These are phyloP conservation scores for Neodidymelliopsis sp. DNA, from an alignment of 2,329 filamentous ascomycete species.

Conservation along the genomic window DNA sequence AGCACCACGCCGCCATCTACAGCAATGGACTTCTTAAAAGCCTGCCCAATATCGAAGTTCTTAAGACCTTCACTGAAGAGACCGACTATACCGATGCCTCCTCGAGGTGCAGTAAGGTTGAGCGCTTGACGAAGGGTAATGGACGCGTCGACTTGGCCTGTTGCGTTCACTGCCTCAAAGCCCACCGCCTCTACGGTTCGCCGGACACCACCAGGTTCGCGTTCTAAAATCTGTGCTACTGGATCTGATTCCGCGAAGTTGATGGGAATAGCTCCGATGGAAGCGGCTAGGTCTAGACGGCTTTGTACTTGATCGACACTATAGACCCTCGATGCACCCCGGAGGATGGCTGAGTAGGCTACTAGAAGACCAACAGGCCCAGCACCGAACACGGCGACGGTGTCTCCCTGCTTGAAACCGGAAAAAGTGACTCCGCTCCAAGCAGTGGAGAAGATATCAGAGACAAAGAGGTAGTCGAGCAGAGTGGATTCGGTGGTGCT, in stretches of 20 bases:
- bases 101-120: constrained; percentile 33
- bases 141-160: constrained; percentile 27
- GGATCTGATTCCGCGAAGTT: constrained; percentile 39
- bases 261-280: constrained; percentile 47
- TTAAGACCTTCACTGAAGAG: constrained; percentile 13
- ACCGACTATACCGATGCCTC: constrained; percentile 41
- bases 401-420: constrained; percentile 34
- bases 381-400: constrained; percentile 48
- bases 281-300: constrained; percentile 32
- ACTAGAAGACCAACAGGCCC: constrained; percentile 35
- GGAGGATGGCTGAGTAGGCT: constrained; percentile 44
- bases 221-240: constrained; percentile 40
- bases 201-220: constrained; percentile 20
- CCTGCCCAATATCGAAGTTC: neutral
- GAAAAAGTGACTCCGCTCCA: constrained; percentile 31
- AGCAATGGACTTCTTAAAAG: constrained; percentile 7
- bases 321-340: constrained; percentile 45
- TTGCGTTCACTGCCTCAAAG: constrained; percentile 21
- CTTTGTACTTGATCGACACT: constrained; percentile 34
- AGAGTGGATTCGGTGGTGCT: constrained; percentile 1
- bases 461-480: constrained; percentile 38
- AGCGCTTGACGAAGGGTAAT: constrained; percentile 37
- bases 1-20: constrained; percentile 20
- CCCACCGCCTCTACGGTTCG: constrained; percentile 16
- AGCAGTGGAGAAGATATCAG: constrained; percentile 40